Evolutionary conservation across 345 rosid species (phyloP).

Genomic region (Eucalyptus cloeziana): DNA sequence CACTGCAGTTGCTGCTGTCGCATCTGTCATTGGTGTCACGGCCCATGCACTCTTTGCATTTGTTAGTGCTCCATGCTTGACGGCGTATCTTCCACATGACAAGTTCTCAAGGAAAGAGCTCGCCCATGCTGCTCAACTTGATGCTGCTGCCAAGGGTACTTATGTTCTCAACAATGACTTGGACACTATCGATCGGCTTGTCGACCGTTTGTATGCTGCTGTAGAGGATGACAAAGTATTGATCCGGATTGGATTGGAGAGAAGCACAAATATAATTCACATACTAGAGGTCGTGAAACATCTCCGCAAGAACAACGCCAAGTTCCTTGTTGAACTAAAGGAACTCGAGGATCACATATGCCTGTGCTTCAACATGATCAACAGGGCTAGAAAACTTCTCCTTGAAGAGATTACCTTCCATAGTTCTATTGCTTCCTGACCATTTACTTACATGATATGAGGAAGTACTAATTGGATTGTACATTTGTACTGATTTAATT

Average conservation of each 20-base stretch:
- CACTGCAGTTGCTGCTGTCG: slow-evolving; percentile 20
- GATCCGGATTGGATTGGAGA: no score
- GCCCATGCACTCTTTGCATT: slow-evolving; percentile 46
- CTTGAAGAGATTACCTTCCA: slow-evolving; percentile 28
- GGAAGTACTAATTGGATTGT: background rate
- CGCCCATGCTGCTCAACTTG: slow-evolving; percentile 47
- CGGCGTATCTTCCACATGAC: slow-evolving; percentile 17
- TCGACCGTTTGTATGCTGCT: no score
- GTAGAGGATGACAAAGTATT: no score
- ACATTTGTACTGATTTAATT: background rate
- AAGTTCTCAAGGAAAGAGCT: slow-evolving; percentile 41
- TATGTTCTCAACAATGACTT: no score
- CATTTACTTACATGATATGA: no score
- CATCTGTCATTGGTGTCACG: slow-evolving; percentile 26
- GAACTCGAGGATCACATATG: slow-evolving; percentile 64
- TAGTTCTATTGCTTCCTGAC: background rate
- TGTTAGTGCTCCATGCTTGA: slow-evolving; percentile 35
- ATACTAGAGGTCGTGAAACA: slow-evolving; percentile 38
- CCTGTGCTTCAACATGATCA: slow-evolving; percentile 49
- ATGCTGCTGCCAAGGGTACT: slow-evolving; percentile 52
- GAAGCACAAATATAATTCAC: slow-evolving; percentile 16
- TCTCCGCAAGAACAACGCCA: slow-evolving; percentile 29
- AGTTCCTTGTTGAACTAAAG: slow-evolving; percentile 25
- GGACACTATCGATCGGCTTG: no score
- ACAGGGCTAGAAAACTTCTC: slow-evolving; percentile 42